phyloP scores from a whole-genome alignment of 2,329 filamentous ascomycete species.

The Colletotrichum simmondsii region DNA sequence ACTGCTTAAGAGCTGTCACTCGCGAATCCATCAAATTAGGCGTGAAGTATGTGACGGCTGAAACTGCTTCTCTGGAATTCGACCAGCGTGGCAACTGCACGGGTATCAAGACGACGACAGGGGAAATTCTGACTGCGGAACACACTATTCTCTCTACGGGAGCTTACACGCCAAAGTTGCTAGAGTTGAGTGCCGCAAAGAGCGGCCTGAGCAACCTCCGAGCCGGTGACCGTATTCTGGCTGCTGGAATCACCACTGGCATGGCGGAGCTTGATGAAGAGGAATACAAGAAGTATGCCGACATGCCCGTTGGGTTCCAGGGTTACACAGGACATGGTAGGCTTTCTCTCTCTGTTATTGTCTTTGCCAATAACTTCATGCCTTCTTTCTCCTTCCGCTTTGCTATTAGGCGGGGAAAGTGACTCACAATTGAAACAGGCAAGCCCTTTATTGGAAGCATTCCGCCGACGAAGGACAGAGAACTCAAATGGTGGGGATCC shows the following conservation, averaged over 20 bases:
- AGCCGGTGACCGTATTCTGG: conserved; percentile 65
- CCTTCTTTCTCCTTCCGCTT: neutral
- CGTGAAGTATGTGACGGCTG: conserved; percentile 67
- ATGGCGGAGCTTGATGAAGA: conserved; percentile 63
- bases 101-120: conserved; percentile 61
- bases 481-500: conserved; percentile 71
- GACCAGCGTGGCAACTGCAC: conserved; percentile 49
- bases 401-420: conserved; percentile 40
- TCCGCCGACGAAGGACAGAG: conserved; percentile 61
- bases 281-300: conserved; percentile 54
- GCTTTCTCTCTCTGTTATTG: conserved; percentile 38
- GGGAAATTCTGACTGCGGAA: conserved; percentile 56
- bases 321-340: conserved; percentile 50
- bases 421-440: conserved; percentile 48
- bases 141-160: conserved; percentile 66
- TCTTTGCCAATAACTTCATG: conserved; percentile 39
- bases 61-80: conserved; percentile 60
- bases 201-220: conserved; percentile 60
- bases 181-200: conserved; percentile 60
- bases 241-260: conserved; percentile 69
- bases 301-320: conserved; percentile 61
- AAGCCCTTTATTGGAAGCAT: conserved; percentile 66
- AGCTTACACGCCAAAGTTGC: conserved; percentile 66
- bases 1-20: conserved; percentile 65
- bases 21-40: conserved; percentile 63